Conservation (phyloP, 108 stramenopile species). For the Cyclostephanos invisitatus region DNA sequence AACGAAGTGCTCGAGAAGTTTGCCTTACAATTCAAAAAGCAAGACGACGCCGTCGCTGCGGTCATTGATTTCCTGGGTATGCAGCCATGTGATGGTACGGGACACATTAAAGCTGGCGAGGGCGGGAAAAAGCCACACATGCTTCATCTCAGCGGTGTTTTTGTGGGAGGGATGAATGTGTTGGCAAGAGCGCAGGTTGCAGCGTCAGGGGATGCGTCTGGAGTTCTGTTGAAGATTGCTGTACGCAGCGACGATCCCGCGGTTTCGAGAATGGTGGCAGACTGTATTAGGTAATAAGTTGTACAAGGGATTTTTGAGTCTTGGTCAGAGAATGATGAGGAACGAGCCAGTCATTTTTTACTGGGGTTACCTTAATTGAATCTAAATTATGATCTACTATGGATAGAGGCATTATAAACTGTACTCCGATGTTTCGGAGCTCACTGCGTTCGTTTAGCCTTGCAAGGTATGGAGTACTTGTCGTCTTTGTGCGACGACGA, state of each 20-base stretch:
- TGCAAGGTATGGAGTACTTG: not conserved
- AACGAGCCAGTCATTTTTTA: no score
- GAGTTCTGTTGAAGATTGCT: slow-evolving; percentile 80
- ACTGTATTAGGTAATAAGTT: slow-evolving; percentile 67
- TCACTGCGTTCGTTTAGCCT: not conserved
- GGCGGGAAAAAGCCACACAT: slow-evolving; percentile 75
- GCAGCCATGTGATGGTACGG: slow-evolving; percentile 86
- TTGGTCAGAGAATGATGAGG: not conserved
- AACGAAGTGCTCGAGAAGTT: slow-evolving; percentile 87
- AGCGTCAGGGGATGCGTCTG: slow-evolving; percentile 46
- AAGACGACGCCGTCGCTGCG: slow-evolving; percentile 74
- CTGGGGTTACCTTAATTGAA: no score
- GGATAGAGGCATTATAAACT: no score
- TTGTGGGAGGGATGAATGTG: slow-evolving; percentile 71
- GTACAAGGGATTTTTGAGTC: not conserved
- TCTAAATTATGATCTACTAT: no score
- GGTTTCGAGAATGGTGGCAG: slow-evolving; percentile 67
- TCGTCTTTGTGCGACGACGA: no score
- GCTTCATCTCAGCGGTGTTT: slow-evolving; percentile 80
- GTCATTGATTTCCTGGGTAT: slow-evolving; percentile 85
- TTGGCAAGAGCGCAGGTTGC: slow-evolving; percentile 79
- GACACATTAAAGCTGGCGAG: slow-evolving; percentile 55
- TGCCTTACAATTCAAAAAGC: slow-evolving; percentile 74
- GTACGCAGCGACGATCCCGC: slow-evolving; percentile 66
- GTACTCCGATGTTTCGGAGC: no score